These are phyloP conservation scores for Allomyces javanicus DNA, from an alignment of 192 early-diverging fungal species.

Conservation along the genomic window DNA sequence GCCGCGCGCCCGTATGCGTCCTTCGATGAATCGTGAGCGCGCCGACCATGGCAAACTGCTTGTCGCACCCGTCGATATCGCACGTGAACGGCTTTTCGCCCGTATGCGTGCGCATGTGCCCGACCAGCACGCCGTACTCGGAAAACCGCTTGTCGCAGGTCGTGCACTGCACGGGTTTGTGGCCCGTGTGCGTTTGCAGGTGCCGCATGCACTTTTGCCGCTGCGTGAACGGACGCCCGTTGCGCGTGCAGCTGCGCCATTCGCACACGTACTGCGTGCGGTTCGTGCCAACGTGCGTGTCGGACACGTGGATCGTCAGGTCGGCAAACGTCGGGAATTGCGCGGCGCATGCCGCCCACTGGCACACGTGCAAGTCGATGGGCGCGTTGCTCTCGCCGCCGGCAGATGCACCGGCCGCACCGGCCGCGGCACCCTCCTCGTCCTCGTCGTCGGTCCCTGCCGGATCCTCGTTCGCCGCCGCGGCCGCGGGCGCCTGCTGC, in stretches of 20 bases:
- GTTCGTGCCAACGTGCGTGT: conserved; percentile 40
- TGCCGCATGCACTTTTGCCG: conserved; percentile 51
- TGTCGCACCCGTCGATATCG: conserved; percentile 34
- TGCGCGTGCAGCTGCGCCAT: conserved; percentile 27
- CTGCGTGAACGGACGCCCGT: conserved; percentile 26
- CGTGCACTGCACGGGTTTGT: conserved; percentile 59
- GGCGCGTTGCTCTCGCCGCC: no score
- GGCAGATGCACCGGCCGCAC: no score
- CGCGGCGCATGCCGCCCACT: conserved; percentile 44
- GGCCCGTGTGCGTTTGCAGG: conserved; percentile 67
- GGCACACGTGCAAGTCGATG: conserved; percentile 35
- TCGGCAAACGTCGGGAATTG: conserved; percentile 38
- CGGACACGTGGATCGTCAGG: conserved; percentile 39
- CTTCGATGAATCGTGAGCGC: conserved; percentile 48
- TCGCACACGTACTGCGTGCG: conserved; percentile 30
- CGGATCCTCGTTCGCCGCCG: no score
- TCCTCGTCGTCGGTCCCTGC: no score
- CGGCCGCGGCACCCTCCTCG: no score
- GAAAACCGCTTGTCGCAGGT: conserved; percentile 60
- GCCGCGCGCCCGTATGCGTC: conserved; percentile 40
- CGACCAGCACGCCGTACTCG: conserved; percentile 56
- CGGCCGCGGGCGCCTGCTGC: no score
- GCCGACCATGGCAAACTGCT: conserved; percentile 44
- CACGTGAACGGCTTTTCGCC: conserved; percentile 57
- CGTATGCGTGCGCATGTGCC: conserved; percentile 57